Evolutionary conservation across 345 rosid species (phyloP), one percentile per base, ranked within the genome.

Genomic region (Mallotus nudiflorus): DNA sequence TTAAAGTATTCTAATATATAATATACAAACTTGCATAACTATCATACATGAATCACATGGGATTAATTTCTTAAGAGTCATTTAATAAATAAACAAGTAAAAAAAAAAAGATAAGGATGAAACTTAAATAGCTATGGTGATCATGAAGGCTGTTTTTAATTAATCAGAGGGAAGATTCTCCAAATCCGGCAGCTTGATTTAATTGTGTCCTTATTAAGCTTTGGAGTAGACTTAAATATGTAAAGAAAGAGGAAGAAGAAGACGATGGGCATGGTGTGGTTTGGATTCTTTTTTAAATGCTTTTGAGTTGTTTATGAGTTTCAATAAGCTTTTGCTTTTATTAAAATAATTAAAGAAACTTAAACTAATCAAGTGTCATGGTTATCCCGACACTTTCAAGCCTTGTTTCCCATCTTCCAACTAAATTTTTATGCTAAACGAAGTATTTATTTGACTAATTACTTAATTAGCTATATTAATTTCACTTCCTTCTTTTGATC

Each of bases 371-470:
- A 5, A 61, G 71, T 85, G 90, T 70, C 82, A 78, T 84, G 77
- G 73, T 81, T 64, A 73, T 84, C 70, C 92, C 88, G 83, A 85
- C 89, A 85, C 65, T 55, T 58, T 51, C 68, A 77, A 16, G 71
- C 37, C 68, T 76, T 78, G 92, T 73, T 86, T 80, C 92, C 84
- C 80, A 69, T 76, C 77, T 72, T 76, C 85, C 86, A 80, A 82
- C 92, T 79, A 62, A 59, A 69, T 49, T 73, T 55, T 33, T 22
- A 69, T 74, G 80, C 74, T 59, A 29, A 70, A 54, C 69, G 15
- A 29, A n/a, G 10, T 13, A 15, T 58, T n/a, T n/a, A n/a, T n/a
- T n/a, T n/a, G n/a, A n/a, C n/a, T n/a, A n/a, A n/a, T n/a, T n/a
- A n/a, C n/a, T n/a, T n/a, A n/a, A n/a, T n/a, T n/a, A n/a, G n/a